Evolutionary conservation across 768 basidiomycete genomes (phyloP).

Genomic region (Baorangia bicolor): DNA sequence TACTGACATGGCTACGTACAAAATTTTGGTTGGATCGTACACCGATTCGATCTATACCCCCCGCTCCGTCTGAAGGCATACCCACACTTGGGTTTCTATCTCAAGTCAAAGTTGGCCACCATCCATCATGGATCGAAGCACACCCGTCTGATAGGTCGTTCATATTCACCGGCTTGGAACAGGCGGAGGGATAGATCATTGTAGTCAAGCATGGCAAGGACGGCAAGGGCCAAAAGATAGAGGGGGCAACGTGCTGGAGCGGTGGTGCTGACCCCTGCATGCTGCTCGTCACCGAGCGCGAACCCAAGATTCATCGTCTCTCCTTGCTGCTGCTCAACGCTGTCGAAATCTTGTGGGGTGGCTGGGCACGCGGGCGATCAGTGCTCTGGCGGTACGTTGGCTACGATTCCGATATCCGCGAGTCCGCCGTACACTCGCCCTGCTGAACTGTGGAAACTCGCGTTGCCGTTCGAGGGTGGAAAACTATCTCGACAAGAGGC

Average conservation of each 20-base stretch:
- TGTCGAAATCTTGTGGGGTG: too few species aligned
- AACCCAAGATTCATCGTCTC: constrained; percentile 64
- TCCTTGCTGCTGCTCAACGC: too few species aligned
- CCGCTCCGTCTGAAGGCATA: constrained; percentile 47
- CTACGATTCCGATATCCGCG: constrained; percentile 55
- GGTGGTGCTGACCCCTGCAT: constrained; percentile 65
- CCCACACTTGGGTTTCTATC: constrained; percentile 51
- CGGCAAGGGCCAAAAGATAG: constrained; percentile 45
- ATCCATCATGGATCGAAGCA: constrained; percentile 75
- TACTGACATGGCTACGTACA: constrained; percentile 18
- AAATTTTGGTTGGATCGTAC: constrained; percentile 66
- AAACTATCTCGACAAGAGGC: constrained; percentile 62
- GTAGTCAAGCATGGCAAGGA: constrained; percentile 56
- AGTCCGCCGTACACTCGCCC: constrained; percentile 44
- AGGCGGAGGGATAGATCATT: constrained; percentile 59
- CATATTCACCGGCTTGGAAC: constrained; percentile 66
- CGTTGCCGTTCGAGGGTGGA: constrained; percentile 37
- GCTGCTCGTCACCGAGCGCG: constrained; percentile 55
- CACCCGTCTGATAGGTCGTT: constrained; percentile 57
- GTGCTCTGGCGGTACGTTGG: constrained; percentile 58
- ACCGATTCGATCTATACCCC: constrained; percentile 59
- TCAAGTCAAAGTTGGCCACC: constrained; percentile 50
- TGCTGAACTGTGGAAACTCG: constrained; percentile 34
- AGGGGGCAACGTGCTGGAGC: constrained; percentile 41
- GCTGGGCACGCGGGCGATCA: too few species aligned